Conservation (phyloP, 2,329 filamentous ascomycete genomes). For the Fusarium sacchari region DNA sequence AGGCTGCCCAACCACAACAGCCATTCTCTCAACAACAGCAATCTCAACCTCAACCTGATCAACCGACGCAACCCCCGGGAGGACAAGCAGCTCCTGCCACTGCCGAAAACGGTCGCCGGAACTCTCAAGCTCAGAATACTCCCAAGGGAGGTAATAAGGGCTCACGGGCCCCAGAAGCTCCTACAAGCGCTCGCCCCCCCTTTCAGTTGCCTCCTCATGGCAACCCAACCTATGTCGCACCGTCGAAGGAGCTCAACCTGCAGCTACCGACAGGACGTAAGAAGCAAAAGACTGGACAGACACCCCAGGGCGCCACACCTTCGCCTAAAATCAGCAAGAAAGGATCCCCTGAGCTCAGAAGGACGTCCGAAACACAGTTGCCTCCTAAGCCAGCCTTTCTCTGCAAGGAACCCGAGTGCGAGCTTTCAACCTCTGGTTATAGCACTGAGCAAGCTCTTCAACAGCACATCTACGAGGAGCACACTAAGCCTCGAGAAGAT, state of each 20-base stretch:
- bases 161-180: slow-evolving; percentile 64
- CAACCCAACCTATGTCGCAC: slow-evolving; percentile 65
- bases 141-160: slow-evolving; percentile 55
- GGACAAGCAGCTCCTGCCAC: slow-evolving; percentile 51
- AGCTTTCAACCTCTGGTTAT: slow-evolving; percentile 61
- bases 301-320: slow-evolving; percentile 53
- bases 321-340: slow-evolving; percentile 62
- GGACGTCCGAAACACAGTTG: slow-evolving; percentile 43
- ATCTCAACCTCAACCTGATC: slow-evolving; percentile 43
- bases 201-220: slow-evolving; percentile 68
- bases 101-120: slow-evolving; percentile 62
- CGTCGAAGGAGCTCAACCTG: slow-evolving; percentile 64
- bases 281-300: slow-evolving; percentile 60
- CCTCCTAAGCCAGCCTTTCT: slow-evolving; percentile 56
- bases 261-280: slow-evolving; percentile 68
- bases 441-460: slow-evolving; percentile 63
- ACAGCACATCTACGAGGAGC: slow-evolving; percentile 67
- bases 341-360: slow-evolving; percentile 57
- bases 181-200: slow-evolving; percentile 66
- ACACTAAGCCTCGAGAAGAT: slow-evolving; percentile 64
- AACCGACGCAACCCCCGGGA: slow-evolving; percentile 34
- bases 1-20: slow-evolving; percentile 48
- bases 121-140: slow-evolving; percentile 58
- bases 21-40: slow-evolving; percentile 48
- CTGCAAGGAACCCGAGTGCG: slow-evolving; percentile 67